Evolutionary conservation across 140 eudicot genomes (phyloP), one percentile per base, ranked within the genome.

Genomic region (Ambrosia hybrid): DNA sequence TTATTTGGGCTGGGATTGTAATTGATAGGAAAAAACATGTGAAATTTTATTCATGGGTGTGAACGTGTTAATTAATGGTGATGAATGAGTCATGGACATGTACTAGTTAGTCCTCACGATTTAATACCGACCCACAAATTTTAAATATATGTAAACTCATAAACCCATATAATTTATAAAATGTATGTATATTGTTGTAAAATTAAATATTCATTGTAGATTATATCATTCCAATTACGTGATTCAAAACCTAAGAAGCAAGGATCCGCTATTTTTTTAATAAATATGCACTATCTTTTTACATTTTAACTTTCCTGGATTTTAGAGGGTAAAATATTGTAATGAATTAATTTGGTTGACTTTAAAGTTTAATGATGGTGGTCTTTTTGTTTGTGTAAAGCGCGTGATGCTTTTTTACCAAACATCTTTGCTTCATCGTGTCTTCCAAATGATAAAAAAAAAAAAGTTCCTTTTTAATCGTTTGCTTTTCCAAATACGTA

Each of bases 351-450:
- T 51, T 51, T 15, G 30, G 45, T 70, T 69, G 76, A 78, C 74
- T 57, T 57, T 58, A 36, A 21, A n/a, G 66, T 73, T 15, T 51
- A 67, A 73, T 73, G 83, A 79, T 79, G 74, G 52, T 36, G 43
- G 67, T 73, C 79, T 73, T 79, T 79, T 66, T 72, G 46, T 57
- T 65, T 13, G 55, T 66, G 68, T 73, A 78, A 79, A 73, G 75
- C 65, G 52, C 66, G 57, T 57, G 75, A 66, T 57, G 21, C 76
- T 53, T 78, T 73, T 73, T 79, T 65, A 10, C 55, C 6, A 41
- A 41, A n/a, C 65, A 58, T 70, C 71, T 73, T 79, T 66, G 65
- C 74, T 72, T 78, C 70, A 57, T 71, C 66, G 64, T 70, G 59
- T 66, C 75, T 55, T 64, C 68, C 39, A 21, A 51, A 37, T 51